Percentiles rank a stretch among this genome's conserved stretches.
These are phyloP conservation scores for Apophysomyces sp. DNA, from an alignment of 371 early-diverging fungal species.

Conservation along the genomic window DNA sequence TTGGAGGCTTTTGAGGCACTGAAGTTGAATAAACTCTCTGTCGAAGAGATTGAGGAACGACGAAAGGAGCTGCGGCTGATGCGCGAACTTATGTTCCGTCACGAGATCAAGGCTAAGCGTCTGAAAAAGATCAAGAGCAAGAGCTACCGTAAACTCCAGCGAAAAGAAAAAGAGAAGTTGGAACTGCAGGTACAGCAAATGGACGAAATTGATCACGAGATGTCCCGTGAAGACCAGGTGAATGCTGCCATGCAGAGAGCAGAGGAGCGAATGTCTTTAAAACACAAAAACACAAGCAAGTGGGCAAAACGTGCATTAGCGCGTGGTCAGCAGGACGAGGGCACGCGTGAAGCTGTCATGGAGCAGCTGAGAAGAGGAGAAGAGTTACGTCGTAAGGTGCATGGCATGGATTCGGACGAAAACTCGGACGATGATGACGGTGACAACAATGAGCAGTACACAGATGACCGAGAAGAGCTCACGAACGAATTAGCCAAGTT, in stretches of 20 bases:
- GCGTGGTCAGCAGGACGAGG: conserved; percentile 65
- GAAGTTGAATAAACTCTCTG: conserved; percentile 74
- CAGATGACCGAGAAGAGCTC: conserved; percentile 33
- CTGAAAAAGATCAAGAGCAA: conserved; percentile 97
- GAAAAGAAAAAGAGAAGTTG: conserved; percentile 63
- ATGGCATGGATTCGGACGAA: conserved; percentile 61
- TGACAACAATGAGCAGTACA: conserved; percentile 48
- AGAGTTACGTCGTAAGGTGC: conserved; percentile 78
- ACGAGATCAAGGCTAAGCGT: conserved; percentile 89
- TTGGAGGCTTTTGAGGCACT: conserved; percentile 83
- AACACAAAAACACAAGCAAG: conserved; percentile 92
- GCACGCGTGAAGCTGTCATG: conserved; percentile 79
- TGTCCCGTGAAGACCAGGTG: conserved; percentile 58
- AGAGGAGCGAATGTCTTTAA: conserved; percentile 90
- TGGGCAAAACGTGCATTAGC: conserved; percentile 89
- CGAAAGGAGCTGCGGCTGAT: conserved; percentile 83
- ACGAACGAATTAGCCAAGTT: conserved; percentile 40
- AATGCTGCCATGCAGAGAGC: conserved; percentile 79
- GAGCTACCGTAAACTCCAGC: conserved; percentile 82
- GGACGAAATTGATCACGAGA: conserved; percentile 73
- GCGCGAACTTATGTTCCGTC: conserved; percentile 92
- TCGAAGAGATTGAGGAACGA: conserved; percentile 77
- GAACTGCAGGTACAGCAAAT: conserved; percentile 49
- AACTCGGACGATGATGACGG: conserved; percentile 55
- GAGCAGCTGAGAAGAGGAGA: conserved; percentile 88